A percentile compares a stretch with the other conserved stretches of the same genome.
Conservation (phyloP, 495 filamentous ascomycete species). For the Aspergillus taichungensis region DNA sequence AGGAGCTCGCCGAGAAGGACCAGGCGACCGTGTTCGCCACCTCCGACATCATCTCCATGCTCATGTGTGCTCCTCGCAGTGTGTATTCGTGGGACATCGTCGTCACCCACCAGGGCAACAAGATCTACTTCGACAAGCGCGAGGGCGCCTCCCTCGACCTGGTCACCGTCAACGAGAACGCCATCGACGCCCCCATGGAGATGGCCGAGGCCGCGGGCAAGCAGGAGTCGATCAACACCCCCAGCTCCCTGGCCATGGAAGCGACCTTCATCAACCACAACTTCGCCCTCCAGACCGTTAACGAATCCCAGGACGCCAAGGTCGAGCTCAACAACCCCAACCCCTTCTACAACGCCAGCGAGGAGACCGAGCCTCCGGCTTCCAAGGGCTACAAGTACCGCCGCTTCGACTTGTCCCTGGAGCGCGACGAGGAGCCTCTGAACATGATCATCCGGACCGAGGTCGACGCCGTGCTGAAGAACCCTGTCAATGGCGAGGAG, state of each 20-base stretch:
- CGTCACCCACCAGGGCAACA: slow-evolving; percentile 81
- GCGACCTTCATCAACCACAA: slow-evolving; percentile 99
- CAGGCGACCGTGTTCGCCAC: slow-evolving; percentile 96
- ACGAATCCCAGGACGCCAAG: slow-evolving; percentile 68
- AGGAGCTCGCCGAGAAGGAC: slow-evolving; percentile 92
- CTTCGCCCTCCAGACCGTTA: slow-evolving; percentile 88
- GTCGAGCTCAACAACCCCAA: slow-evolving; percentile 79
- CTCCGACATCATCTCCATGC: slow-evolving; percentile 93
- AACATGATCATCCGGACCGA: slow-evolving; percentile 93
- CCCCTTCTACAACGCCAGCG: slow-evolving; percentile 91
- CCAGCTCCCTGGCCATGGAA: slow-evolving; percentile 81
- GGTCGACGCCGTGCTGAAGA: slow-evolving; percentile 91
- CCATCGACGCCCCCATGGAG: slow-evolving; percentile 90
- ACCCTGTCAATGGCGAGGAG: slow-evolving; percentile 76
- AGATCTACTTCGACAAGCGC: slow-evolving; percentile 97
- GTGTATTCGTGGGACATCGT: slow-evolving; percentile 98
- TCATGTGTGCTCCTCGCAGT: slow-evolving; percentile 93
- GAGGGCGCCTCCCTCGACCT: slow-evolving; percentile 89
- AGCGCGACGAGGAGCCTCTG: slow-evolving; percentile 82
- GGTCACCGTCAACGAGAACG: slow-evolving; percentile 98
- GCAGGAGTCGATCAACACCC: slow-evolving; percentile 91
- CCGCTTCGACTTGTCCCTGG: slow-evolving; percentile 87
- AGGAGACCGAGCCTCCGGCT: slow-evolving; percentile 86
- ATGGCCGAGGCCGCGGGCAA: slow-evolving; percentile 67
- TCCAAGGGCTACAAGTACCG: slow-evolving; percentile 98